These are phyloP conservation scores for Hypsizygus ulmarius DNA, from an alignment of 1,284 basidiomycete species.

Conservation along the genomic window DNA sequence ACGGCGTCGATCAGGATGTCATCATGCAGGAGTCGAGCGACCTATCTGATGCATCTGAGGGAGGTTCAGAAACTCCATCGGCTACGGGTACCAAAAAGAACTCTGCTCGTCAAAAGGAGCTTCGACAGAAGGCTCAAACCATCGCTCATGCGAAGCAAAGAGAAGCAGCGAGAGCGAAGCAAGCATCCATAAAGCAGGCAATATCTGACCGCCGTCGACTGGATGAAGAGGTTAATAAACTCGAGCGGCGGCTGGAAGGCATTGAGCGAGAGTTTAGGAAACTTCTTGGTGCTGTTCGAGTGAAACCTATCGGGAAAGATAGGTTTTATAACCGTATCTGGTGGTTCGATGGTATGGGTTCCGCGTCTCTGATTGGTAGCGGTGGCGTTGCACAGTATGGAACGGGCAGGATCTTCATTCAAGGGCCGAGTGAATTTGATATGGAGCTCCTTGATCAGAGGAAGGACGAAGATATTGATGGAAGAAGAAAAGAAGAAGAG, in stretches of 20 bases:
- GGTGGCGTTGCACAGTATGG: constrained; percentile 80
- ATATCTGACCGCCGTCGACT: constrained; percentile 75
- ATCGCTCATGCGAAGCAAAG: constrained; percentile 72
- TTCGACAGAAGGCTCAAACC: constrained; percentile 52
- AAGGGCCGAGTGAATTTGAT: constrained; percentile 82
- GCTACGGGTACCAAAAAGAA: constrained; percentile 43
- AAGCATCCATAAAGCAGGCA: constrained; percentile 67
- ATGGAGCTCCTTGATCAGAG: constrained; percentile 62
- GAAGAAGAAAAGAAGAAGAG: constrained; percentile 70
- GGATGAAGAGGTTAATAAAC: constrained; percentile 83
- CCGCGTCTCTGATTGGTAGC: constrained; percentile 70
- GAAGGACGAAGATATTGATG: constrained; percentile 57
- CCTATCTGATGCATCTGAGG: constrained; percentile 67
- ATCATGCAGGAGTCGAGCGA: constrained; percentile 65
- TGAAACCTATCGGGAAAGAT: constrained; percentile 87
- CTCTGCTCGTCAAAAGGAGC: constrained; percentile 48
- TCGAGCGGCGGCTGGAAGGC: constrained; percentile 76
- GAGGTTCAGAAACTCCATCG: constrained; percentile 47
- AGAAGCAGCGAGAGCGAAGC: constrained; percentile 71
- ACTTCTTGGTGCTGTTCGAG: constrained; percentile 77
- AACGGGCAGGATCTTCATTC: constrained; percentile 86
- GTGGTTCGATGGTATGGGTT: constrained; percentile 98
- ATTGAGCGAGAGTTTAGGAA: constrained; percentile 94
- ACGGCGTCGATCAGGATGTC: constrained; percentile 52
- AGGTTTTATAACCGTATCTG: constrained; percentile 93